Evolutionary conservation across 208 protist species (phyloP), one percentile per base, ranked within the genome.

Genomic region (Acanthamoeba royreba): DNA sequence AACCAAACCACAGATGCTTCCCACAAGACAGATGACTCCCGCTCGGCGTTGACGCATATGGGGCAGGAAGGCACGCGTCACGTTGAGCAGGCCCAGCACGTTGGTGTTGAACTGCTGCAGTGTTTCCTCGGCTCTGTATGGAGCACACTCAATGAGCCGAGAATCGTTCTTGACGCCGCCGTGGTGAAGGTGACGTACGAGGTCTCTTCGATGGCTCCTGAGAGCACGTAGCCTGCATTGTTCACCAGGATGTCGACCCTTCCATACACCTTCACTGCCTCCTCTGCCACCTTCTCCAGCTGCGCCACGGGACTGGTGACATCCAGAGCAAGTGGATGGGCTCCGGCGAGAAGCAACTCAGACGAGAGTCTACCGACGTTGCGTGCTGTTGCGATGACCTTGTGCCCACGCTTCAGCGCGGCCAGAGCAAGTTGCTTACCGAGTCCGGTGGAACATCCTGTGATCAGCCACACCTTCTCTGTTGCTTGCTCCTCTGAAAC

Each of bases 371-470:
- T 94, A n/a, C 19, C 40, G 0, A 53, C 0, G 3, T n/a, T 15
- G 35, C 92, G 22, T 0, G 72, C 92, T 22, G 92, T 94, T 9
- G 72, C 92, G 49, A 94, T 94, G 31, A 94, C 92, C 74, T 89
- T 94, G n/a, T 87, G 45, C 3, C 79, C 79, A 7, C 79, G 79
- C 79, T 61, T 52, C 28, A 87, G 46, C 0, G 79, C 79, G 0
- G 79, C 79, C 45, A 87, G 46, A 0, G 79, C 11, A 0, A 87
- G 4, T 33, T 87, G 45, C 79, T 61, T 87, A 28, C 79, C 79
- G 2, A 87, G n/a, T 7, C 79, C 79, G 8, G 25, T 61, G 2
- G 79, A 87, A 46, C 79, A 87, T 19, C 79, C 79, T 46, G 79
- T 87, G 46, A 87, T 87, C 28, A 87, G 15, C 79, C 79, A 87